Evolutionary conservation across 441 rosid genomes (phyloP), one percentile per base, ranked within the genome.

Genomic region (Pelargonium citronellum): DNA sequence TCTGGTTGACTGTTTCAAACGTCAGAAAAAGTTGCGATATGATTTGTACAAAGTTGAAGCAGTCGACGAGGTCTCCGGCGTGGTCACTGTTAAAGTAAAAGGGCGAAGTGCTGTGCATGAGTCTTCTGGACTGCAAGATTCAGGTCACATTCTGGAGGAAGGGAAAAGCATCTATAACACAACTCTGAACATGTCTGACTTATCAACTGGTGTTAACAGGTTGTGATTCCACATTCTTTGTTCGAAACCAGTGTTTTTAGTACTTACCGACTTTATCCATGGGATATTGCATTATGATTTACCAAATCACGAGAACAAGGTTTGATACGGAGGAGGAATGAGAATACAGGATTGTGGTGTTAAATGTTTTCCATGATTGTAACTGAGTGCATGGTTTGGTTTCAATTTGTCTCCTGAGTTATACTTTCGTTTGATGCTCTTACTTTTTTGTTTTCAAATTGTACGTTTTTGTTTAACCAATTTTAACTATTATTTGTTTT

Each of bases 51-150:
- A 79, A 85, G 86, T 85, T 77, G 96, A 91, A 83, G 87, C 86
- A 27, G 57, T 79, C 69, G 89, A 89, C 64, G 94, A 82, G 79
- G 67, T 76, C 58, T 77, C 85, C 58, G 79, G 91, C 72, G 73
- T 89, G 78, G 90, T 89, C 57, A 91, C 97, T 70, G 91, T 95
- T 73, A 92, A 89, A 85, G 99, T 92, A 67, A 95, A 95, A 83
- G 98, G 99, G 60, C 86, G 75, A 74, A 91, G 99, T 74, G 89
- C 98, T 77, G 99, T 92, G 76, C 98, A 92, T 81, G 98, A 88
- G 85, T 86, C 90, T 24, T 95, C 98, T 73, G 94, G 89, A 55
- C 79, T 95, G 78, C 96, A 92, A 79, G 97, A 95, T 77, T 79
- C 91, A 41, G 83, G 98, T 73, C 99, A 95, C 85, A 87, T 95